These are phyloP conservation scores for Polytrichum commune DNA, from an alignment of 225 moss, liverwort and hornwort species.

Conservation along the genomic window DNA sequence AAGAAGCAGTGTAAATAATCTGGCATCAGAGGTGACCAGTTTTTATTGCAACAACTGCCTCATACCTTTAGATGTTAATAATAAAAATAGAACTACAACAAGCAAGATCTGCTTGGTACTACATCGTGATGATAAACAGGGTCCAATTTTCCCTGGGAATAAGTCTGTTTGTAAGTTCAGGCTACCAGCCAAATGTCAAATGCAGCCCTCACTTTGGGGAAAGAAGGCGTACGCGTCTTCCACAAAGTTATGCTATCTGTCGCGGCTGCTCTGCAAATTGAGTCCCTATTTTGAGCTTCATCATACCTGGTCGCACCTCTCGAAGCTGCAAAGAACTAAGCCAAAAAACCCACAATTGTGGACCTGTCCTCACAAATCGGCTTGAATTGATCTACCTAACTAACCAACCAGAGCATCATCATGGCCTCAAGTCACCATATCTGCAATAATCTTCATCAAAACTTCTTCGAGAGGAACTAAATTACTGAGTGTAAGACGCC, in stretches of 20 bases:
- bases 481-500: conserved; percentile 9
- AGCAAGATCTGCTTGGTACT: conserved; percentile 56
- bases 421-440: conserved; percentile 35
- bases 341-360: conserved; percentile 49
- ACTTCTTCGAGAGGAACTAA: conserved; percentile 14
- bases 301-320: conserved; percentile 15
- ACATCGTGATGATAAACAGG: conserved; percentile 19
- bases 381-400: conserved; percentile 29
- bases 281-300: conserved; percentile 10
- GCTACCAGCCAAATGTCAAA: conserved; percentile 26
- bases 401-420: conserved; percentile 29
- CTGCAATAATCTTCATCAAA: conserved; percentile 32
- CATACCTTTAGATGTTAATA: conserved; percentile 48
- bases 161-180: conserved; percentile 31
- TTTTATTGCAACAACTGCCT: conserved; percentile 61
- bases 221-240: conserved; percentile 13
- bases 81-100: conserved; percentile 56
- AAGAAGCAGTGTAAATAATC: conserved; percentile 16
- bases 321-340: conserved; percentile 36
- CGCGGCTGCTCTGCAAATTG: conserved; percentile 12
- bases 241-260: conserved; percentile 24
- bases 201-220: conserved; percentile 25
- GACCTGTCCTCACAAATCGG: conserved; percentile 41
- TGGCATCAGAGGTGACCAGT: conserved; percentile 34
- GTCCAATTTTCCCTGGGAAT: conserved; percentile 45